Percentiles rank a stretch among this genome's conserved stretches.
Evolutionary conservation across 2,329 filamentous ascomycete species (phyloP).

Genomic region (Geosmithia morbida): DNA sequence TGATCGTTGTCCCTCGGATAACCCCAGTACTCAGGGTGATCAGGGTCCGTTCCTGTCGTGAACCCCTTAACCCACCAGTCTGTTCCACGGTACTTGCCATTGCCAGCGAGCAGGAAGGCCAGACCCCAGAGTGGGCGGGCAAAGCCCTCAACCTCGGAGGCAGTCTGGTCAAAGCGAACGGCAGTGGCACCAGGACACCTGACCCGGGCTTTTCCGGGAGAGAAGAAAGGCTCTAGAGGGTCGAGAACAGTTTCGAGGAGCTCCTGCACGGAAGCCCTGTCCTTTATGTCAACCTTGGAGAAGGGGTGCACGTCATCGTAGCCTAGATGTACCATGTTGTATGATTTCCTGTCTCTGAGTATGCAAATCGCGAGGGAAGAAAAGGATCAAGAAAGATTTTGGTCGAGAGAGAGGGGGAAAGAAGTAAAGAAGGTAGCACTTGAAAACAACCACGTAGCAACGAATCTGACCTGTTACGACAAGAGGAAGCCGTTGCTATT

Average conservation of each 20-base stretch:
- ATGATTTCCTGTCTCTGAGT: not conserved
- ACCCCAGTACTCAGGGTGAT: constrained; percentile 61
- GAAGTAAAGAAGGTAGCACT: too few relatives aligned
- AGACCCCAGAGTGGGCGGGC: constrained; percentile 65
- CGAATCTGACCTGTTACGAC: too few relatives aligned
- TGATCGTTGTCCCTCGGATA: constrained; percentile 64
- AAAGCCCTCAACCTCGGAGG: constrained; percentile 64
- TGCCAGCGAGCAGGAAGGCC: constrained; percentile 54
- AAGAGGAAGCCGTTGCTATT: too few relatives aligned
- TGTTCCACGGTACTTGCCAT: constrained; percentile 47
- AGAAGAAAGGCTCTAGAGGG: constrained; percentile 59
- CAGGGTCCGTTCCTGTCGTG: constrained; percentile 55
- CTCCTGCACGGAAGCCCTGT: constrained; percentile 42
- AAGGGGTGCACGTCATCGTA: constrained; percentile 42
- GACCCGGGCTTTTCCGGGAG: constrained; percentile 48
- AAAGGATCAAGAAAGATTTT: too few relatives aligned
- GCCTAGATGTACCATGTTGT: constrained; percentile 21
- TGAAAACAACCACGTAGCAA: too few relatives aligned
- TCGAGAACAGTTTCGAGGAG: constrained; percentile 51
- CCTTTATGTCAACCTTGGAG: constrained; percentile 31
- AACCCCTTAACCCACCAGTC: constrained; percentile 54
- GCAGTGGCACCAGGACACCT: constrained; percentile 55
- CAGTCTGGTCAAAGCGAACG: constrained; percentile 63
- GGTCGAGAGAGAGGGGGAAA: too few relatives aligned
- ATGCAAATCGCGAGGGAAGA: too few relatives aligned